These are phyloP conservation scores for Aspergillus amoenus DNA, from an alignment of 2,329 filamentous ascomycete genomes.

Conservation along the genomic window DNA sequence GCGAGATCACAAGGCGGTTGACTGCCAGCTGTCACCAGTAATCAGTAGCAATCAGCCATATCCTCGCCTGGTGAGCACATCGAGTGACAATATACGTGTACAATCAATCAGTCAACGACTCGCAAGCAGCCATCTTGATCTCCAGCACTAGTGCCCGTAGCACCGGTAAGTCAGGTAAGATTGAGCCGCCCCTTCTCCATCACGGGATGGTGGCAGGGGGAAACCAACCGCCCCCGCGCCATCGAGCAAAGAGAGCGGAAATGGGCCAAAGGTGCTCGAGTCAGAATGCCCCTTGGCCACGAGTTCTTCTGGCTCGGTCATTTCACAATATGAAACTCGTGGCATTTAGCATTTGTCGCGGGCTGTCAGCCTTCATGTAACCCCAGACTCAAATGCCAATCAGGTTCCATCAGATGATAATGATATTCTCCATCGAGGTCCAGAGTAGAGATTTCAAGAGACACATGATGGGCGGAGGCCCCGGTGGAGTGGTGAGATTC, in stretches of 20 bases:
- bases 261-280: background rate
- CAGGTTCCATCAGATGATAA: slow-evolving; percentile 9
- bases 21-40: slow-evolving; percentile 21
- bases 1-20: slow-evolving; percentile 19
- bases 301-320: slow-evolving; percentile 17
- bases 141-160: background rate
- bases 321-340: slow-evolving; percentile 16
- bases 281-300: background rate
- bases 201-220: background rate
- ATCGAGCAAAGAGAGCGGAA: background rate
- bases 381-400: slow-evolving; percentile 9
- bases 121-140: background rate
- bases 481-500: background rate
- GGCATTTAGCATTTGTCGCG: slow-evolving; percentile 16
- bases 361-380: slow-evolving; percentile 5
- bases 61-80: slow-evolving; percentile 8
- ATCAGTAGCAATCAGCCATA: slow-evolving; percentile 16
- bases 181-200: slow-evolving; percentile 2
- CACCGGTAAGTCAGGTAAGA: background rate
- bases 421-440: slow-evolving; percentile 1
- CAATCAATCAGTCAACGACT: background rate
- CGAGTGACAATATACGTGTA: slow-evolving; percentile 11
- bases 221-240: background rate
- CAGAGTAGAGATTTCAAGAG: background rate
- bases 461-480: slow-evolving; percentile 6